phyloP scores from a whole-genome alignment of 2,329 filamentous ascomycete genomes.

The Colletotrichum acutatum region DNA sequence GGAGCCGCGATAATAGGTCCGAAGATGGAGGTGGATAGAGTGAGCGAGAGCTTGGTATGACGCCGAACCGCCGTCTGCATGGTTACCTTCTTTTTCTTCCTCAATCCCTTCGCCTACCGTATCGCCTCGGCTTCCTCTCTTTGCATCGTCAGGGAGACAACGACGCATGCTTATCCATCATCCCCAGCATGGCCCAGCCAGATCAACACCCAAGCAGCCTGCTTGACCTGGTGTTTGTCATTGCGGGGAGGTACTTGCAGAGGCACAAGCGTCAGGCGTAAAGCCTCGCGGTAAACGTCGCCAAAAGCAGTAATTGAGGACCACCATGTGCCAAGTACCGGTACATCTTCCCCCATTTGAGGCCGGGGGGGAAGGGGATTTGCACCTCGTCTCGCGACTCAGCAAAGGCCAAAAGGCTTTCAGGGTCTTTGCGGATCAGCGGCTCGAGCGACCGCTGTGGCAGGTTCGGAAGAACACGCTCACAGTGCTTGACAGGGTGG shows the following conservation, averaged over 20 bases:
- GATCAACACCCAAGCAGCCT: not conserved
- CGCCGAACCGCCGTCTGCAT: constrained; percentile 19
- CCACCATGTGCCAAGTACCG: constrained; percentile 22
- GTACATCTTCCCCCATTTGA: constrained; percentile 13
- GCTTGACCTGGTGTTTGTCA: constrained; percentile 1
- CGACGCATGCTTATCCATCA: not conserved
- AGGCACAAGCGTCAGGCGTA: constrained; percentile 9
- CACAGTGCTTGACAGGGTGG: constrained; percentile 1
- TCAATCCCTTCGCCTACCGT: not conserved
- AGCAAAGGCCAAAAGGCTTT: constrained; percentile 2
- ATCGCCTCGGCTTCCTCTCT: not conserved
- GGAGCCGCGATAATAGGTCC: constrained; percentile 34
- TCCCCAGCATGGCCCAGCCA: not conserved
- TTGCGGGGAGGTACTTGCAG: constrained; percentile 13
- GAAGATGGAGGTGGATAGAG: constrained; percentile 24
- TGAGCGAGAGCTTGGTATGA: constrained; percentile 23
- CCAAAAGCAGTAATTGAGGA: constrained; percentile 19
- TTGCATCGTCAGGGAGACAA: not conserved
- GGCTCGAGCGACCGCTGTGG: constrained; percentile 36
- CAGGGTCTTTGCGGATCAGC: constrained; percentile 35
- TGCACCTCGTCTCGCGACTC: constrained; percentile 26
- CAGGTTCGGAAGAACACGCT: constrained; percentile 12
- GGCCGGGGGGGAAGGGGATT: constrained; percentile 9
- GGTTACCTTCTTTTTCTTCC: not conserved
- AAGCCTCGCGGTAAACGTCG: constrained; percentile 26